Evolutionary conservation across 164 flowering plant genomes (phyloP).

Genomic region (Euptelea pleiosperma): DNA sequence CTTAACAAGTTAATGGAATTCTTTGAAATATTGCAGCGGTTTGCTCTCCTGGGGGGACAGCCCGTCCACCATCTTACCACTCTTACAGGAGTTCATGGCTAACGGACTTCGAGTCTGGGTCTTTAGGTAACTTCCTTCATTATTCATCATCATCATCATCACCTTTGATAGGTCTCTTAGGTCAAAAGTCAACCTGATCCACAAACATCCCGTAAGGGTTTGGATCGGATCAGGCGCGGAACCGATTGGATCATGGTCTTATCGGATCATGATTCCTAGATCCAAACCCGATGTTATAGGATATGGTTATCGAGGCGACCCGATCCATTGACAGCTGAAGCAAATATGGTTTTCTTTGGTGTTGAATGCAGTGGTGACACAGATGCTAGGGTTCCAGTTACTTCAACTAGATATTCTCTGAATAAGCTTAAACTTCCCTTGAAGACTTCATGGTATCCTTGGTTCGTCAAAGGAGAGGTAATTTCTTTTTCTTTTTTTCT

Average conservation of each 20-base stretch:
- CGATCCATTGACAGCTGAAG: too few species aligned
- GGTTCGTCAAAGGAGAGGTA: slow-evolving; percentile 45
- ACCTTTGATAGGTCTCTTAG: neutral
- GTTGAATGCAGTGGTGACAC: slow-evolving; percentile 72
- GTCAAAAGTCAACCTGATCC: too few species aligned
- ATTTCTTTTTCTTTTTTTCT: neutral
- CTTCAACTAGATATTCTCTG: slow-evolving; percentile 60
- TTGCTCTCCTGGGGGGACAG: slow-evolving; percentile 46
- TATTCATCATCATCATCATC: neutral
- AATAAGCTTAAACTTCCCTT: slow-evolving; percentile 43
- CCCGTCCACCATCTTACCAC: slow-evolving; percentile 47
- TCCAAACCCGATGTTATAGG: too few species aligned
- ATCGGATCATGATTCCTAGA: too few species aligned
- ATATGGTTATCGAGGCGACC: too few species aligned
- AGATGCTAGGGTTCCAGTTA: slow-evolving; percentile 72
- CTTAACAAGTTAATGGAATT: neutral
- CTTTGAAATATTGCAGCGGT: slow-evolving; percentile 27
- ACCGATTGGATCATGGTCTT: too few species aligned
- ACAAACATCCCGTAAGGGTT: too few species aligned
- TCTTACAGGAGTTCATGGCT: slow-evolving; percentile 48
- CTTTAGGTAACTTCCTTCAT: slow-evolving; percentile 39
- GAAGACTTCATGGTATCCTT: slow-evolving; percentile 51
- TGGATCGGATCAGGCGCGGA: too few species aligned
- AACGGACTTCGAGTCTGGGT: slow-evolving; percentile 66
- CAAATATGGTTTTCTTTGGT: too few species aligned